Evolutionary conservation across 495 filamentous ascomycete genomes (phyloP).

Genomic region (Penicillium coffeae): DNA sequence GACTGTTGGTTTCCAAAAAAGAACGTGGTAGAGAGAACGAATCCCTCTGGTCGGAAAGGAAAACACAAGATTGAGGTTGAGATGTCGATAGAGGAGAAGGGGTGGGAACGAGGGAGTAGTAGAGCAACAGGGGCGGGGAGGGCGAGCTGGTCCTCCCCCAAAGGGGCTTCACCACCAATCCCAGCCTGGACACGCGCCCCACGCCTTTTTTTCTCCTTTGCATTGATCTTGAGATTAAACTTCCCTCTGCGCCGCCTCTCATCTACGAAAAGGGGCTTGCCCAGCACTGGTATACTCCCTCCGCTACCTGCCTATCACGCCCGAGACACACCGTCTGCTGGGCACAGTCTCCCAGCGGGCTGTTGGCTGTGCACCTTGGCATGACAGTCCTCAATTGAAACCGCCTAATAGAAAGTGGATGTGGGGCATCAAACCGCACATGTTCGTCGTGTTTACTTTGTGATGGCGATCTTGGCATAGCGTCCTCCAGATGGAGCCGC

Average conservation of each 20-base stretch:
- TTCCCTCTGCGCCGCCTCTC: background rate
- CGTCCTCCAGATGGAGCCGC: background rate
- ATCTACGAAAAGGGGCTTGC: too few species aligned
- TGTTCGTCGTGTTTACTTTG: background rate
- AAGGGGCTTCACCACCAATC: background rate
- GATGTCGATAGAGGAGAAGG: slow-evolving; percentile 19
- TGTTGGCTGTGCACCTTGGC: background rate
- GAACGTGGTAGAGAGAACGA: slow-evolving; percentile 44
- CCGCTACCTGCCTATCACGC: too few species aligned
- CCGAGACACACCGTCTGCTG: background rate
- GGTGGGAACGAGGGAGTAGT: slow-evolving; percentile 17
- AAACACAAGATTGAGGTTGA: slow-evolving; percentile 22
- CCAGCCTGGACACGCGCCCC: background rate
- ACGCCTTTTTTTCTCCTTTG: background rate
- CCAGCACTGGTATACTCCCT: too few species aligned
- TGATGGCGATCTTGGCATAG: background rate
- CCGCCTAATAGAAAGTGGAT: too few species aligned
- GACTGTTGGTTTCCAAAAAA: slow-evolving; percentile 33
- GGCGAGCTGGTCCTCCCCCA: background rate
- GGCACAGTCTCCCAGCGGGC: too few species aligned
- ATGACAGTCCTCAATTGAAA: too few species aligned
- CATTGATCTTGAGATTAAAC: background rate
- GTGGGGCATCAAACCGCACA: background rate
- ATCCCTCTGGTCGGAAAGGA: slow-evolving; percentile 46
- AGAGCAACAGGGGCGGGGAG: slow-evolving; percentile 11